These are phyloP conservation scores for Crithidia bombi DNA, from an alignment of 208 protist genomes.

Conservation along the genomic window DNA sequence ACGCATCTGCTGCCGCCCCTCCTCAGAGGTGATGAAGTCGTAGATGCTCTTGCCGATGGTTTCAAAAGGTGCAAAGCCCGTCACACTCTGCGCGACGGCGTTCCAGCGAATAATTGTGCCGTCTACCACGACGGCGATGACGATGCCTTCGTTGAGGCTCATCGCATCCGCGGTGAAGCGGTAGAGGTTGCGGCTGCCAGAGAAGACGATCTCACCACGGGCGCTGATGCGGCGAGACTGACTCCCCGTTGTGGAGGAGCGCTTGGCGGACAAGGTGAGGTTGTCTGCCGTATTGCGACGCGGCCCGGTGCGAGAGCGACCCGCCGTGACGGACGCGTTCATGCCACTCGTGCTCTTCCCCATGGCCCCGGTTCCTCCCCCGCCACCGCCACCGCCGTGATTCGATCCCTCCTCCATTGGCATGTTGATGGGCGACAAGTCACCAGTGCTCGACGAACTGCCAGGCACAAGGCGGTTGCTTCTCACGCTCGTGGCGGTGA, in stretches of 20 bases:
- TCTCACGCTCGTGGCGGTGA: conserved; percentile 12
- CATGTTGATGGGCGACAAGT: conserved; percentile 9
- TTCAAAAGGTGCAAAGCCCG: conserved; percentile 61
- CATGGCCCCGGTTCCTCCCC: background rate
- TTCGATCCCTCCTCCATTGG: conserved; percentile 3
- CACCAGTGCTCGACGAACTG: background rate
- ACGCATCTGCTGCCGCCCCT: conserved; percentile 47
- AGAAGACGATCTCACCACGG: conserved; percentile 82
- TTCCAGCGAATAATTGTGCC: conserved; percentile 92
- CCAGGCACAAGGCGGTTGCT: background rate
- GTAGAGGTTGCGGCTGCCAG: conserved; percentile 80
- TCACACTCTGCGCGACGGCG: conserved; percentile 53
- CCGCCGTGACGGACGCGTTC: background rate
- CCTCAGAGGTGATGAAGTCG: conserved; percentile 55
- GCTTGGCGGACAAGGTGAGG: conserved; percentile 16
- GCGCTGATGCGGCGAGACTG: conserved; percentile 42
- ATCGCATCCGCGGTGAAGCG: conserved; percentile 73
- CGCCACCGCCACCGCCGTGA: background rate
- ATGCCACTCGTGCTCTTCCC: background rate
- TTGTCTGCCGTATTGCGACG: conserved; percentile 13
- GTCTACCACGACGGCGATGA: conserved; percentile 79
- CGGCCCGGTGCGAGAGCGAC: conserved; percentile 16
- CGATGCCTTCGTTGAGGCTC: conserved; percentile 48
- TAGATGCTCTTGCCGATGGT: conserved; percentile 81
- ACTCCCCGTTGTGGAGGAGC: conserved; percentile 21